Percentiles rank a stretch among this genome's conserved stretches.
Evolutionary conservation across 2,329 filamentous ascomycete genomes (phyloP).

Genomic region (Scolecobasidium constrictum): DNA sequence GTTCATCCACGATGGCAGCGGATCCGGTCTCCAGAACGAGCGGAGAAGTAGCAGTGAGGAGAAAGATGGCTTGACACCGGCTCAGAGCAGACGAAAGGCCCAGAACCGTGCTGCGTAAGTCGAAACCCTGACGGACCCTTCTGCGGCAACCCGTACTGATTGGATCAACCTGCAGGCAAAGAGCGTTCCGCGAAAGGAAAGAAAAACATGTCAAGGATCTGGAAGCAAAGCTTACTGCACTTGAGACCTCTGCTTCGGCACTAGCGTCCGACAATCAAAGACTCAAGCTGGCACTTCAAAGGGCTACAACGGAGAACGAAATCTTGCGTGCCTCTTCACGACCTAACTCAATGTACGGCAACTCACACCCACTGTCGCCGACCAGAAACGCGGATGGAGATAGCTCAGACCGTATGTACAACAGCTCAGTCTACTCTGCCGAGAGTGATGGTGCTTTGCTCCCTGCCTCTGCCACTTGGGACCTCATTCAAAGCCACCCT

Average conservation of each 20-base stretch:
- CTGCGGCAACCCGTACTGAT: neutral
- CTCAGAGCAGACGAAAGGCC: constrained; percentile 50
- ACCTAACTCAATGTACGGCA: constrained; percentile 2
- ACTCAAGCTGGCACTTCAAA: constrained; percentile 72
- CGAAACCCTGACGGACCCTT: neutral
- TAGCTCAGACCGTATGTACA: constrained; percentile 7
- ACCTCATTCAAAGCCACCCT: constrained; percentile 72
- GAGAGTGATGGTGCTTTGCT: constrained; percentile 34
- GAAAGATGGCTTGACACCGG: constrained; percentile 34
- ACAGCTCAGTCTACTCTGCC: constrained; percentile 41
- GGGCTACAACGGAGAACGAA: constrained; percentile 82
- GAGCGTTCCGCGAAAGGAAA: constrained; percentile 92
- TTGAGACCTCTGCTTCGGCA: constrained; percentile 63
- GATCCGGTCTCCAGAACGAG: constrained; percentile 11
- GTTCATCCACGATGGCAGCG: constrained; percentile 16
- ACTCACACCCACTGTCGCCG: constrained; percentile 3
- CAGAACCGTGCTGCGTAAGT: constrained; percentile 65
- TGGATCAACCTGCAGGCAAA: constrained; percentile 52
- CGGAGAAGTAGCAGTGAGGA: constrained; percentile 34
- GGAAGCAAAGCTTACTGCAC: constrained; percentile 68
- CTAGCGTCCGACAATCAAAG: constrained; percentile 77
- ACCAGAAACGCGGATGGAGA: neutral
- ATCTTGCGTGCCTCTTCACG: constrained; percentile 49
- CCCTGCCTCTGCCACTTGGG: constrained; percentile 75
- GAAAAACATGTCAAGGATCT: constrained; percentile 90